phyloP scores from a whole-genome alignment of 2,329 filamentous ascomycete genomes.

The Balansia obtecta region DNA sequence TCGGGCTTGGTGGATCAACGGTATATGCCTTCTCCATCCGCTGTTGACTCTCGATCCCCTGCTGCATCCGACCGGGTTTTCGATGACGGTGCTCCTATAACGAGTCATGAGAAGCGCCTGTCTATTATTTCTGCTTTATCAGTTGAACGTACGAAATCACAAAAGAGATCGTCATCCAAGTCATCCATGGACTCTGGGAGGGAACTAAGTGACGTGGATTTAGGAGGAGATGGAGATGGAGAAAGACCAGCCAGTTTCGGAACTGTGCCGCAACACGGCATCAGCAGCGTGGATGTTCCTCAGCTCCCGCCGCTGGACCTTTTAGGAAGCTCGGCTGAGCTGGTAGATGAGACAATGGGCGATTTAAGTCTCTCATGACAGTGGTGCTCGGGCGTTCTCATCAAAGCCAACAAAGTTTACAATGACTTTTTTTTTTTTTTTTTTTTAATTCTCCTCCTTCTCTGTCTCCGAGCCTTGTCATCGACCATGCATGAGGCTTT shows the following conservation, averaged over 20 bases:
- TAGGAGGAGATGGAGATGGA: conserved; percentile 21
- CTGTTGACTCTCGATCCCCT: conserved; percentile 6
- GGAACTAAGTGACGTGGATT: conserved; percentile 30
- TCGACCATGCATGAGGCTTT: too few species aligned
- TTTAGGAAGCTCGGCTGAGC: conserved; percentile 42
- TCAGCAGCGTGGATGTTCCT: conserved; percentile 39
- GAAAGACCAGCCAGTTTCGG: conserved; percentile 43
- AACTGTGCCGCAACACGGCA: conserved; percentile 44
- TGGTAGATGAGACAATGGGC: conserved; percentile 31
- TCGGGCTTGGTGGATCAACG: conserved; percentile 27
- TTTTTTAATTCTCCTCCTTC: too few species aligned
- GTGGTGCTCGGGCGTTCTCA: too few species aligned
- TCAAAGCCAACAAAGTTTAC: neutral
- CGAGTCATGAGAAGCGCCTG: conserved; percentile 2
- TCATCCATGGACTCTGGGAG: conserved; percentile 37
- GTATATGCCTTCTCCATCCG: conserved; percentile 7
- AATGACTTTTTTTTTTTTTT: neutral
- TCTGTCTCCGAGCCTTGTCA: too few species aligned
- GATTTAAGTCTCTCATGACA: too few species aligned
- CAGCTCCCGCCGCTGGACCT: conserved; percentile 30
- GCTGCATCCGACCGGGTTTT: conserved; percentile 9
- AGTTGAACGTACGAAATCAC: conserved; percentile 44
- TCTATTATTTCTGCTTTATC: conserved; percentile 29
- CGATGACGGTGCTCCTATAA: conserved; percentile 4
- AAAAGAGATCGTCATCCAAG: conserved; percentile 35